phyloP scores from a whole-genome alignment of 2,329 filamentous ascomycete species.

The Pseudocercospora fuligena region DNA sequence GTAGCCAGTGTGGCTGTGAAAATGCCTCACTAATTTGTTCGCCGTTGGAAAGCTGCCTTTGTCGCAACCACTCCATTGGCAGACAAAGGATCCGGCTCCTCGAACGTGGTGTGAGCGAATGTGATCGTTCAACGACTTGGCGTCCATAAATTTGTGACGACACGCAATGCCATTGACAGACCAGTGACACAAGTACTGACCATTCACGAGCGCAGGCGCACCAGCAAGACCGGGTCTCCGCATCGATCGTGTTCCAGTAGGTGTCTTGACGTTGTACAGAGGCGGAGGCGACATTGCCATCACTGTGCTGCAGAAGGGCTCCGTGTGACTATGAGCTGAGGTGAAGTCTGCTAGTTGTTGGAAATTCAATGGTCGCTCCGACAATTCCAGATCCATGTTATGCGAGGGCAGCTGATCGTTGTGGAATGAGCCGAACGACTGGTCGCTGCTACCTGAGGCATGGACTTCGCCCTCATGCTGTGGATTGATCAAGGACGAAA shows the following conservation, averaged over 20 bases:
- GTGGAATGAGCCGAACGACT: constrained; percentile 10
- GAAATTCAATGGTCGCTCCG: constrained; percentile 17
- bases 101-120: constrained; percentile 57
- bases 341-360: constrained; percentile 19
- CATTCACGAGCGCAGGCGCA: constrained; percentile 33
- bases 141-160: constrained; percentile 46
- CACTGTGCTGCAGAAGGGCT: constrained; percentile 3
- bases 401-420: constrained; percentile 10
- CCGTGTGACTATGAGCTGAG: neutral
- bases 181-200: constrained; percentile 39
- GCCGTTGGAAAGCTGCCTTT: constrained; percentile 48
- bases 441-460: constrained; percentile 2
- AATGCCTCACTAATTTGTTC: constrained; percentile 65
- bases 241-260: constrained; percentile 26
- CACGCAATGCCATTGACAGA: constrained; percentile 29
- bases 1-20: constrained; percentile 67
- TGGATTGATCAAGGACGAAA: constrained; percentile 31
- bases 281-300: constrained; percentile 5
- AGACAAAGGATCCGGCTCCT: constrained; percentile 37
- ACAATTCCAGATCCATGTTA: constrained; percentile 16
- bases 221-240: constrained; percentile 34
- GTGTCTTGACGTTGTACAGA: constrained; percentile 25
- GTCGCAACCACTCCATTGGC: constrained; percentile 60
- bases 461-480: constrained; percentile 21
- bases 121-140: constrained; percentile 61